Evolutionary conservation across 495 filamentous ascomycete genomes (phyloP), one percentile per base, ranked within the genome.

Genomic region (Massariosphaeria phaeospora): DNA sequence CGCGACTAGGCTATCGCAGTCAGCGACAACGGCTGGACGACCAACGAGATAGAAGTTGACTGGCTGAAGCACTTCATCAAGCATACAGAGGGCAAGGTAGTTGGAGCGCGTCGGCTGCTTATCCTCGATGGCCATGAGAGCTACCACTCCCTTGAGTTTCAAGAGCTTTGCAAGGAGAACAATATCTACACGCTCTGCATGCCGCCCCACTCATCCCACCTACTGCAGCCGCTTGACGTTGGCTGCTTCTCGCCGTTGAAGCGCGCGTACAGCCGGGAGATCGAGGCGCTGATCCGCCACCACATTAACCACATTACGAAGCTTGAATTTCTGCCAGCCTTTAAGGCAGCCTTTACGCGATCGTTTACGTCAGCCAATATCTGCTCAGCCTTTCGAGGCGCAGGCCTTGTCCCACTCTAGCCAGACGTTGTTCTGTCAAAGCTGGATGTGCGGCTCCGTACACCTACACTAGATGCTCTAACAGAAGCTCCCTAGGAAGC

Each of bases 141-240:
- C 26, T 57, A 69, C 35, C 26, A 44, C 24, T 62, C 61, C 6
- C 20, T 39, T 25, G 26, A 66, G 29, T 69, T 70, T 39, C 26
- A 69, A n/a, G 42, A 31, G 9, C 63, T 50, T 34, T 69, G 54
- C 45, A 54, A 52, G 30, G 27, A 61, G 17, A 40, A 67, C 47
- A 65, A 68, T 20, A 69, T 68, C 48, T 42, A 61, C 27, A 62
- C 60, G 9, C 56, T 69, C 27, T 68, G 39, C 47, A 65, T 63
- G 26, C 40, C 26, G 6, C 40, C 40, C 24, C 27, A 55, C 24
- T 55, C 27, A 25, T 55, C 41, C 9, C 41, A 55, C 51, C 51
- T 55, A 8, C 40, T 55, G 13, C 41, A 55, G 31, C 51, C 27
- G 5, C 51, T 55, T 46, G 27, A 55, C 26, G 30, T 55, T 9